A percentile compares a stretch with the other conserved stretches of the same genome.
Evolutionary conservation across 768 basidiomycete species (phyloP).

Genomic region (Mycena rebaudengoi): DNA sequence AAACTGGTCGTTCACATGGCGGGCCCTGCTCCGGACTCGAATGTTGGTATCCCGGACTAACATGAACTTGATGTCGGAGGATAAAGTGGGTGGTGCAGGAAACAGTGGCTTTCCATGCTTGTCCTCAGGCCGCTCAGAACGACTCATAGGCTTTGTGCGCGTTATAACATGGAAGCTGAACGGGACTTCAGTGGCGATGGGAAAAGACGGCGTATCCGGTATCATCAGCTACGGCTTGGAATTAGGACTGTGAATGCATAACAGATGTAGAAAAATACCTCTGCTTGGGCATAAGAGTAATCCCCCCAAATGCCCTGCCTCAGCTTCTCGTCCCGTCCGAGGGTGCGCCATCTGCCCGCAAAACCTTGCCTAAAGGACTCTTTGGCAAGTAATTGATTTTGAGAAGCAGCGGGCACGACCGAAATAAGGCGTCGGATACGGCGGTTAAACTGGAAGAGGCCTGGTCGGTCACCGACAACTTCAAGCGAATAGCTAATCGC

Average conservation of each 20-base stretch:
- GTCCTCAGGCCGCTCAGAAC: slow-evolving; percentile 9
- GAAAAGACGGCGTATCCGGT: slow-evolving; percentile 14
- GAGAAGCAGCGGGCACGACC: slow-evolving; percentile 23
- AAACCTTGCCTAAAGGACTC: slow-evolving; percentile 8
- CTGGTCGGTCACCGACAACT: slow-evolving; percentile 18
- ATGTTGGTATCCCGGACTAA: slow-evolving; percentile 22
- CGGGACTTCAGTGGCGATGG: slow-evolving; percentile 17
- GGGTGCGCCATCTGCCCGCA: slow-evolving; percentile 7
- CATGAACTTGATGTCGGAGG: slow-evolving; percentile 13
- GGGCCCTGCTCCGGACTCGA: background rate
- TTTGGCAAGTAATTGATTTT: slow-evolving; percentile 14
- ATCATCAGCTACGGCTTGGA: slow-evolving; percentile 2
- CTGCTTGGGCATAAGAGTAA: background rate
- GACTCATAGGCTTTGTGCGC: slow-evolving; percentile 19
- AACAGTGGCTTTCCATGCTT: slow-evolving; percentile 15
- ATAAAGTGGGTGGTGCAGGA: slow-evolving; percentile 19
- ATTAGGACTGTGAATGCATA: background rate
- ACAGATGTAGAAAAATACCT: background rate
- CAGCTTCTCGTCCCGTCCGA: slow-evolving; percentile 10
- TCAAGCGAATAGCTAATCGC: slow-evolving; percentile 18
- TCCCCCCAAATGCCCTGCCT: slow-evolving; percentile 21
- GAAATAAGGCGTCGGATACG: background rate
- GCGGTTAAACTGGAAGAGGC: slow-evolving; percentile 12
- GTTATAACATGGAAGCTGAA: slow-evolving; percentile 12
- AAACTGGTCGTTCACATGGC: background rate